phyloP scores from a whole-genome alignment of 2,329 filamentous ascomycete genomes.

The Phaeophleospora eucalypticola region DNA sequence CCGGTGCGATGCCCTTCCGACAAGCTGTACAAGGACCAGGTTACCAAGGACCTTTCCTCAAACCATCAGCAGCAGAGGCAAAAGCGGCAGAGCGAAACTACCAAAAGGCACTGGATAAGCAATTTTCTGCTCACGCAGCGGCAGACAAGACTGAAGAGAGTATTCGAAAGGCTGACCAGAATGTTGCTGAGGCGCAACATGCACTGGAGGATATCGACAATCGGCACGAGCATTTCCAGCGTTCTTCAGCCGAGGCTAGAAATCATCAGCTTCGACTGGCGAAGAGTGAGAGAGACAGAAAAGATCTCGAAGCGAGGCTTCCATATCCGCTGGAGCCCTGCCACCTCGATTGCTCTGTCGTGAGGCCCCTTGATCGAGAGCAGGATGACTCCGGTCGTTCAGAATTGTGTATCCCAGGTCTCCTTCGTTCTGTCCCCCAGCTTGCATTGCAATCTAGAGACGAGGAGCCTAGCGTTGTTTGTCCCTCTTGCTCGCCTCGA shows the following conservation, averaged over 20 bases:
- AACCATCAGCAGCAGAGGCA: slow-evolving; percentile 20
- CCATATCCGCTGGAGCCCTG: slow-evolving; percentile 21
- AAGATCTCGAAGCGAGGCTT: slow-evolving; percentile 12
- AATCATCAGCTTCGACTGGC: slow-evolving; percentile 33
- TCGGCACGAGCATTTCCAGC: slow-evolving; percentile 9
- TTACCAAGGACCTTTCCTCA: slow-evolving; percentile 39
- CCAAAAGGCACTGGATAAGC: slow-evolving; percentile 22
- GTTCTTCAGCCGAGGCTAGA: slow-evolving; percentile 11
- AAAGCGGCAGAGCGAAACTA: slow-evolving; percentile 24
- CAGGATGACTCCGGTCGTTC: slow-evolving; percentile 39
- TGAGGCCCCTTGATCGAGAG: slow-evolving; percentile 33
- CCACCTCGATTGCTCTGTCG: slow-evolving; percentile 27
- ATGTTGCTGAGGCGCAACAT: slow-evolving; percentile 6
- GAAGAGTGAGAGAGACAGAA: slow-evolving; percentile 23
- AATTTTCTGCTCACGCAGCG: slow-evolving; percentile 3
- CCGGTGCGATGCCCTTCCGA: slow-evolving; percentile 41
- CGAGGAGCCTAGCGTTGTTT: slow-evolving; percentile 5
- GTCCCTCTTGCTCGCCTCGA: slow-evolving; percentile 6
- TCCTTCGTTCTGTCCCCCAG: slow-evolving; percentile 21
- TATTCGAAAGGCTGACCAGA: not conserved
- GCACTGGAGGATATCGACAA: slow-evolving; percentile 12
- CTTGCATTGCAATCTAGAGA: not conserved
- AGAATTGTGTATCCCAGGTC: slow-evolving; percentile 40
- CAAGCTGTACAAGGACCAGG: slow-evolving; percentile 45
- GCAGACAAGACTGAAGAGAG: not conserved